Conservation (phyloP, 176 grass and related monocot species). For the Bolboschoenus planiculmis region DNA sequence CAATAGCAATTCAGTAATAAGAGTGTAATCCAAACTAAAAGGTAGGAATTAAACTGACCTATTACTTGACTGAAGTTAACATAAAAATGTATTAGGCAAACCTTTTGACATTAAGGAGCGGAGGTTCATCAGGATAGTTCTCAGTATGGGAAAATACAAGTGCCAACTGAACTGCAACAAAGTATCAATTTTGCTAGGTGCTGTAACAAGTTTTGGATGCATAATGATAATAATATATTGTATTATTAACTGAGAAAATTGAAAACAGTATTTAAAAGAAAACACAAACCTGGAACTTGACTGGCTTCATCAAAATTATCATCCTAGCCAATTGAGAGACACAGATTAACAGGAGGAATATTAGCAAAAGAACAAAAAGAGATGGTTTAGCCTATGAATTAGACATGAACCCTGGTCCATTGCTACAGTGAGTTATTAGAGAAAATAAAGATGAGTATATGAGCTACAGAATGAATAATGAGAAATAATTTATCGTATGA, state of each 20-base stretch:
- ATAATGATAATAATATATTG: background rate
- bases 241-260: background rate
- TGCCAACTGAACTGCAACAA: constrained; percentile 81
- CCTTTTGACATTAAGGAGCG: constrained; percentile 89
- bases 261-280: background rate
- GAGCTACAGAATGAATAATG: background rate
- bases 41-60: constrained; percentile 10
- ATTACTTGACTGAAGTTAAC: constrained; percentile 21
- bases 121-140: constrained; percentile 91
- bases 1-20: constrained; percentile 22
- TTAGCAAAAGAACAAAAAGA: background rate
- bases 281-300: constrained; percentile 63
- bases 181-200: background rate
- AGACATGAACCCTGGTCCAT: background rate
- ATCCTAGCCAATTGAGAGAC: constrained; percentile 36
- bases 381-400: background rate
- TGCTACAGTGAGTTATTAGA: background rate
- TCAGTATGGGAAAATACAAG: constrained; percentile 92
- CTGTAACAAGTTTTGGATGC: background rate
- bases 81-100: constrained; percentile 24
- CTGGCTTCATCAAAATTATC: constrained; percentile 66
- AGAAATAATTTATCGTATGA: background rate
- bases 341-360: background rate
- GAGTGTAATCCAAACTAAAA: background rate
- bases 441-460: background rate